Base-by-base conservation (phyloP, 164 flowering plant genomes). In the Magnolia kwangsiensis region DNA sequence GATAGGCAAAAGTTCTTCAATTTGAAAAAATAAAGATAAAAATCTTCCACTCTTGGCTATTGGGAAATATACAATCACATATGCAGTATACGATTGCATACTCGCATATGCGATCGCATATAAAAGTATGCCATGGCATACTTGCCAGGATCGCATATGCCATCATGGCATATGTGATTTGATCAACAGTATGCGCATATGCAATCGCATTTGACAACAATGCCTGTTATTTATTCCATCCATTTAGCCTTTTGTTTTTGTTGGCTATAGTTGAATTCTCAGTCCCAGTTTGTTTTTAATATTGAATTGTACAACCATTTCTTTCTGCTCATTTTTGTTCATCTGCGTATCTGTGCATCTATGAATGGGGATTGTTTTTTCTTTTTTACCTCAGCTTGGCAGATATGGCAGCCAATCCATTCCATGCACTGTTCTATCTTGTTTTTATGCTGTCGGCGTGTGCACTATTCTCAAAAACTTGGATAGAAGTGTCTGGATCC, bases 401-500 rank as follows among this genome's bases (percentile, higher is more conserved):
- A 51, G 86, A 87, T 51, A 84, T 87, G 87, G 87, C 81, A 68
- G 86, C 85, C 65, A 76, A 86, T 77, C 88, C 85, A 18, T 83
- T 84, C 83, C 94, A 89, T 81, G 96, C 91, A 0, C 75, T 90
- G 55, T 92, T 90, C 79, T 92, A 92, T 76, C 85, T 92, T 49
- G 87, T 89, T 29, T 92, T 92, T 67, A 92, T 92, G 97, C 83
- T 92, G 63, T 83, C 89, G 18, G 92, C 97, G 3, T 92, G 95
- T 82, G 97, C 97, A 8, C 84, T 92, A 50, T 90, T 92, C 82
- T 90, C 97, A 20, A 92, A 90, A 80, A 92, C 94, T 31, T 92
- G 96, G 94, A 92, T 92, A 80, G 96, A 92, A 83, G 96, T 90
- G 77, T 92, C 93, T 66, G 97, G 94, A 75, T 92, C 94, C 2